Evolutionary conservation across 768 basidiomycete species (phyloP).

Genomic region (Hysterangium stoloniferum): DNA sequence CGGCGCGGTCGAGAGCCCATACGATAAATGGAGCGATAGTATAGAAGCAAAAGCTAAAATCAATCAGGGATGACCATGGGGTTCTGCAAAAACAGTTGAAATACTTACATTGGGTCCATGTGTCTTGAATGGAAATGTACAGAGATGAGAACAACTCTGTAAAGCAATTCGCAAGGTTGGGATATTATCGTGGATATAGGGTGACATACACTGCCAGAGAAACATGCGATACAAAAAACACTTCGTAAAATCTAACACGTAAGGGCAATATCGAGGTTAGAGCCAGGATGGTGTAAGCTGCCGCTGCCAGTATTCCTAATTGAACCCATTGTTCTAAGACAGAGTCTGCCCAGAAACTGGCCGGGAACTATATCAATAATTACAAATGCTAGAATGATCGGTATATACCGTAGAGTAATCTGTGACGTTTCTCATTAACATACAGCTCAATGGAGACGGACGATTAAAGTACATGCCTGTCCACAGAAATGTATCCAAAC

Average conservation of each 20-base stretch:
- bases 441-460: neutral
- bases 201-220: constrained; percentile 31
- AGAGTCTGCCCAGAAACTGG: constrained; percentile 6
- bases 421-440: neutral
- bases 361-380: neutral
- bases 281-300: constrained; percentile 33
- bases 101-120: constrained; percentile 35
- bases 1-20: constrained; percentile 11
- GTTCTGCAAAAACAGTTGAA: constrained; percentile 29
- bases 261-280: constrained; percentile 42
- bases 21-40: constrained; percentile 7
- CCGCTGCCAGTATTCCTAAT: constrained; percentile 29
- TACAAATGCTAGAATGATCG: neutral
- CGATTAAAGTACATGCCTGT: neutral
- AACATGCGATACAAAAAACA: constrained; percentile 45
- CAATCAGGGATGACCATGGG: no score
- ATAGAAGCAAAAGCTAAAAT: neutral
- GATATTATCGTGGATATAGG: neutral
- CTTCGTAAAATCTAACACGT: constrained; percentile 39
- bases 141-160: neutral
- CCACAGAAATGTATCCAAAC: constrained; percentile 38
- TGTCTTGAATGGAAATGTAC: neutral
- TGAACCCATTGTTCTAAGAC: constrained; percentile 18
- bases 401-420: neutral
- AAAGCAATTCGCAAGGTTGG: neutral